Evolutionary conservation across 2,329 filamentous ascomycete species (phyloP), one percentile per base, ranked within the genome.

Genomic region (Rachicladosporium sp.): DNA sequence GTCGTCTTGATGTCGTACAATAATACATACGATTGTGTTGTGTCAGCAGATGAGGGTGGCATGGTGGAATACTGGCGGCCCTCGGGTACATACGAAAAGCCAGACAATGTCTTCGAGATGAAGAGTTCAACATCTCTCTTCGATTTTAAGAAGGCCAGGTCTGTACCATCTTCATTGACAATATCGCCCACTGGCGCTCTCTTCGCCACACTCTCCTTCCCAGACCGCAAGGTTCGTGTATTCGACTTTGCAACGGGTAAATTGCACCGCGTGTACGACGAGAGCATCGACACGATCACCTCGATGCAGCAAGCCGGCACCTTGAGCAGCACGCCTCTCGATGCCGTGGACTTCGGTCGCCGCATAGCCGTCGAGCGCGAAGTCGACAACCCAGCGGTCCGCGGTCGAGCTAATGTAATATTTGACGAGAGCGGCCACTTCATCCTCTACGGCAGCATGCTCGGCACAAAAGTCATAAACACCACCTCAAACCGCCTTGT

Each of bases 61-160:
- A 96, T 96, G 89, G 59, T 98, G 7, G 91, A 98, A 61, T 98
- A 98, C 64, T 98, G 91, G 91, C 74, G 75, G 42, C 87, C 91
- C 1, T 75, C 74, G 46, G 78, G 76, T 2, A 78, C 69, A 31
- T 95, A 86, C 58, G 86, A 93, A 54, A 95, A 96, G 61, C 91
- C 91, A 0, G 80, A 87, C 50, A 86, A 77, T 38, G 87, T 98
- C 11, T 98, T 93, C 58, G 74, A 85, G 49, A 84, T 87, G 65
- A 98, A 98, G 64, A 93, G 86, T 56, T 80, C 83, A 1, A 98
- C 91, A 2, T 91, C 84, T 53, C 70, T 98, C 1, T 98, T 96
- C 55, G 89, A 94, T 38, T 96, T 98, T 67, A 96, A 93, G 56
- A 96, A 95, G 63, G 51, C 84, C 36, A 96, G 94, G 60, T 83